Conservation (phyloP, 2,329 filamentous ascomycete genomes). For the Colletotrichum australisinense region DNA sequence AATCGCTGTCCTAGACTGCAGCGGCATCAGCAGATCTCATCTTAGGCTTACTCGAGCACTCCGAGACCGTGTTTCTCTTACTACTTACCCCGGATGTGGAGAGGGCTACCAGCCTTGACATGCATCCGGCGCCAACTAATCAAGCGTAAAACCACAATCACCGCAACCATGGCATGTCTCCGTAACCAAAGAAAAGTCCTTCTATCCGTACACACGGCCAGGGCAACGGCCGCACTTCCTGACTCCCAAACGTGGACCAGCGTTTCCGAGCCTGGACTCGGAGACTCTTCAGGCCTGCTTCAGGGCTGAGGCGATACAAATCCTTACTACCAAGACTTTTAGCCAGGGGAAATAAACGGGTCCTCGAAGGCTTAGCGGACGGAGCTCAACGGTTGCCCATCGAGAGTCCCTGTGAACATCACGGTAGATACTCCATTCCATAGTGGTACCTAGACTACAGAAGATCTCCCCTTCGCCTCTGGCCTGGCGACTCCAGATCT, state of each 20-base stretch:
- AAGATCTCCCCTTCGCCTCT: not conserved
- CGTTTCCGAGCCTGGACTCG: conserved; percentile 12
- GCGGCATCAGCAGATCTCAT: not conserved
- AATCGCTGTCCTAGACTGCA: not conserved
- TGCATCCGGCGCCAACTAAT: conserved; percentile 1
- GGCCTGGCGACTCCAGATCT: conserved; percentile 14
- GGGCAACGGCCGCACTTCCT: conserved; percentile 13
- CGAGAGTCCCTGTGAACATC: not conserved
- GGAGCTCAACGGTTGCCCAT: not conserved
- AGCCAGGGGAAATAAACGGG: conserved; percentile 1
- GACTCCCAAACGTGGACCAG: conserved; percentile 25
- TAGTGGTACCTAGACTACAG: no score
- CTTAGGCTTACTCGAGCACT: not conserved
- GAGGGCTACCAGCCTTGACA: not conserved
- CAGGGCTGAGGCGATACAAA: conserved; percentile 1
- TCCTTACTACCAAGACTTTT: conserved; percentile 20
- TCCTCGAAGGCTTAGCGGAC: conserved; percentile 17
- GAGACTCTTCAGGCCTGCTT: not conserved
- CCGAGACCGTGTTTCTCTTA: not conserved
- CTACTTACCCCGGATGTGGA: not conserved
- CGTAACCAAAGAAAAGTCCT: not conserved
- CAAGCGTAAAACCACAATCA: conserved; percentile 17
- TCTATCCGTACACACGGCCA: not conserved
- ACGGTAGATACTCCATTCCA: not conserved
- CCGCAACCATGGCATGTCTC: conserved; percentile 9